phyloP scores from a whole-genome alignment of 2,329 filamentous ascomycete genomes.

The Xylariaceae sp. region DNA sequence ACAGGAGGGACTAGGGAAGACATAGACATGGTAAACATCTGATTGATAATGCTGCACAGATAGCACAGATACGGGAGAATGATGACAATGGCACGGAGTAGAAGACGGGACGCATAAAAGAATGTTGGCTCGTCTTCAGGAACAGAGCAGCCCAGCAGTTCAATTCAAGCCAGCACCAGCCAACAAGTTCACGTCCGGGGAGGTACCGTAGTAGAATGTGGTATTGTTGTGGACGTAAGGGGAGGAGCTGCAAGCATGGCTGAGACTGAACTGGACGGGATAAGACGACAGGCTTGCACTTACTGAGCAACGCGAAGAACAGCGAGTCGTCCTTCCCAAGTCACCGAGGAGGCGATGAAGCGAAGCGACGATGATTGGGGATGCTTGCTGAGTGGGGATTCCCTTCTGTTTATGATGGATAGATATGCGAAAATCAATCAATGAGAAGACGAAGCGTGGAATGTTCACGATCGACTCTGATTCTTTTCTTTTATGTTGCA shows the following conservation, averaged over 20 bases:
- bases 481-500: too few relatives aligned
- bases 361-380: background rate
- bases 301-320: constrained; percentile 7
- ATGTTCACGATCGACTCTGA: background rate
- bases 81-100: background rate
- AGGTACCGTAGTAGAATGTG: background rate
- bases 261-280: constrained; percentile 7
- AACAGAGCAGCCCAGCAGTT: background rate
- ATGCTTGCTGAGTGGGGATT: background rate
- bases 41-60: constrained; percentile 11
- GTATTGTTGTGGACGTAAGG: background rate
- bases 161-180: constrained; percentile 3
- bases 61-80: background rate
- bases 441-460: background rate
- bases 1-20: constrained; percentile 17
- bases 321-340: background rate
- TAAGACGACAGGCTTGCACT: constrained; percentile 14
- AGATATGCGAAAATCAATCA: background rate
- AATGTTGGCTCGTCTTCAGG: background rate
- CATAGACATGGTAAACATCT: constrained; percentile 26
- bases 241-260: constrained; percentile 8
- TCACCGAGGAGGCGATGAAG: background rate
- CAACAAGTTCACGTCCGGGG: constrained; percentile 6
- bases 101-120: background rate
- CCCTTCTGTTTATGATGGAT: background rate